A percentile compares a stretch with the other conserved stretches of the same genome.
Conservation (phyloP, 768 basidiomycete genomes). For the Favolaschia claudopus region DNA sequence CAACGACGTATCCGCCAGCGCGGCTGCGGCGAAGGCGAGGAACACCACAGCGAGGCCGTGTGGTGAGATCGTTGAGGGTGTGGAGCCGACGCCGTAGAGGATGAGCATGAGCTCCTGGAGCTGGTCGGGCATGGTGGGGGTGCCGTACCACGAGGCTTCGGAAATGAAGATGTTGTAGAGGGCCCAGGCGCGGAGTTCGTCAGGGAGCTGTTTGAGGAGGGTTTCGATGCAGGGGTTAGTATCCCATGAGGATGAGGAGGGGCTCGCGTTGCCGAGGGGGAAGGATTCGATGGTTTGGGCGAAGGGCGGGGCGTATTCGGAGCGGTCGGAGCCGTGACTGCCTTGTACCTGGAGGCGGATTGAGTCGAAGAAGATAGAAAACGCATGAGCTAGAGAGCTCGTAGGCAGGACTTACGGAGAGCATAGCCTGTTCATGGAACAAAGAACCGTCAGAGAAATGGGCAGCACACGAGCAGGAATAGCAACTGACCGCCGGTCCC, state of each 20-base stretch:
- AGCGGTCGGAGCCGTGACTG: background rate
- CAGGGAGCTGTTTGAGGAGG: background rate
- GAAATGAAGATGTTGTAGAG: background rate
- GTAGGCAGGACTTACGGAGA: constrained; percentile 9
- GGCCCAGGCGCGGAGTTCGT: constrained; percentile 7
- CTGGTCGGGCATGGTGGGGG: constrained; percentile 1
- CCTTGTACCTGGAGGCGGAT: background rate
- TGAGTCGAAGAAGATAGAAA: background rate
- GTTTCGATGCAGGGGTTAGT: background rate
- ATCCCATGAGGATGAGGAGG: background rate
- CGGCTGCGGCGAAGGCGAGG: constrained; percentile 34
- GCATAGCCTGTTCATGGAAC: background rate
- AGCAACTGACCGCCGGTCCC: constrained; percentile 15
- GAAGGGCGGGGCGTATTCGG: background rate
- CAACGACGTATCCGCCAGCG: constrained; percentile 44
- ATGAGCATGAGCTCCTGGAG: background rate
- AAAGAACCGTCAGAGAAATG: background rate
- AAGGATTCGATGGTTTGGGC: background rate
- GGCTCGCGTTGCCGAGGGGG: background rate
- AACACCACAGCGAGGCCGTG: constrained; percentile 4
- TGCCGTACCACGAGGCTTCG: constrained; percentile 9
- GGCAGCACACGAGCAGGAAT: background rate
- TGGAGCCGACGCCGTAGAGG: background rate
- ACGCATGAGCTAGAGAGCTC: no score
- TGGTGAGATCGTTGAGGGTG: background rate